Evolutionary conservation across 1,284 basidiomycete genomes (phyloP), one percentile per base, ranked within the genome.

Genomic region (Malassezia yamatoensis): DNA sequence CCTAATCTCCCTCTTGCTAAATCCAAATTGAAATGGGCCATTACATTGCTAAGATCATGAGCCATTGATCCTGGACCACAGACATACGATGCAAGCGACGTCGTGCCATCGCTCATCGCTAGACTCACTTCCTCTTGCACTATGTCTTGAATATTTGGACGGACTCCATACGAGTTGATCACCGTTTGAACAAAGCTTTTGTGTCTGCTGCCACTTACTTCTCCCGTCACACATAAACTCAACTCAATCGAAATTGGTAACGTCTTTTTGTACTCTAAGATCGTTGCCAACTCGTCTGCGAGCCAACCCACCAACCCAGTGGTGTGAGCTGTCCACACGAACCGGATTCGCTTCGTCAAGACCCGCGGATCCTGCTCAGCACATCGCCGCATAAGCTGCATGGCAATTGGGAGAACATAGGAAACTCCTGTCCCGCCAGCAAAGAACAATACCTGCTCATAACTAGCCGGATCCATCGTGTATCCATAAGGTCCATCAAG

Each of bases 401-500:
- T n/a, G 2, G 50, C 21, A 32, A 52, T 33, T 1, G 55, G 50
- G 8, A 48, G n/a, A 5, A 39, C 32, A 21, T 67, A 62, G 0
- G 68, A 61, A 44, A 68, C 64, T n/a, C 69, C 69, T 6, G 60
- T 36, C 5, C 47, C 47, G 12, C 47, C 47, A 1, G 47, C 47
- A 33, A 38, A 49, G 7, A 49, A 5, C 2, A 29, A n/a, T 8
- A 39, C 36, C 1, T 37, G 35, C 11, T 37, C 47, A n/a, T 21
- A 38, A 10, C 21, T 24, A 3, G 35, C 35, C 1, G 47, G 21
- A 11, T 24, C 36, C 5, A 35, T 37, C 5, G 37, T 38, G 8
- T 2, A 49, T 1, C 47, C 47, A 15, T 49, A 49, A 2, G 47
- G 47, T 3, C 47, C 47, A 18, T 49, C 47, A 1, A 49, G 13